Base-by-base conservation (phyloP, 2,329 filamentous ascomycete genomes). In the Ceratocystis variospora region DNA sequence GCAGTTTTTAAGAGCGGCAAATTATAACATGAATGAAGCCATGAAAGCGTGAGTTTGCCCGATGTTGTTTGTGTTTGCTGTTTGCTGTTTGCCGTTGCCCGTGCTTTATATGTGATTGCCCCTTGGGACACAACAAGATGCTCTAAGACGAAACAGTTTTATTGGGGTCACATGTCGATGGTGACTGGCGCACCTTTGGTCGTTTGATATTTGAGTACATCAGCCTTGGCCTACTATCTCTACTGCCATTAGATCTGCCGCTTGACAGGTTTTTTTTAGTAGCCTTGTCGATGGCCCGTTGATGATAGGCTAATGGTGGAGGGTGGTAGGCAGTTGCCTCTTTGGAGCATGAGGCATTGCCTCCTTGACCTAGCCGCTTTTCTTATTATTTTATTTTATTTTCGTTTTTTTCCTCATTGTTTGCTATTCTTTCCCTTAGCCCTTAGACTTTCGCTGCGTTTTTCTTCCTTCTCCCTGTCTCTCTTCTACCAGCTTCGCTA, bases 11-110 rank as follows among this genome's bases (percentile, higher is more conserved):
- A 55, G 22, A 59, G 74, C 61, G 72, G 77, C 5, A 75, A 76
- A 64, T 59, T 84, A 79, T 72, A 80, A 79, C 71, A 72, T 83
- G 5, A 79, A 83, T 66, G 76, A 80, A 67, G 82, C 82, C 48
- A 74, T 83, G 62, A 80, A 84, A 75, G 74, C 78, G 82, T 84
- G 77, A 82, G 82, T 83, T 15, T 31, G 25, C 44, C n/a, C 64
- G 70, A 71, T 25, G 48, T 6, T 12, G 37, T 41, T 41, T 41
- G 37, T 4, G 7, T 37, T 37, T 37, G 31, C 7, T 2, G 7
- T 33, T 33, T 33, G 33, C 33, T 1, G 8, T 37, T 37, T 37
- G 33, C 17, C 45, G n/a, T 19, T 8, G 46, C 46, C 48, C 22
- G 22, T 53, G 22, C 22, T 25, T 53, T 53, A 15, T 19, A 53